These are phyloP conservation scores for Saprolegnia diclina DNA, from an alignment of 352 stramenopile genomes.

Conservation along the genomic window DNA sequence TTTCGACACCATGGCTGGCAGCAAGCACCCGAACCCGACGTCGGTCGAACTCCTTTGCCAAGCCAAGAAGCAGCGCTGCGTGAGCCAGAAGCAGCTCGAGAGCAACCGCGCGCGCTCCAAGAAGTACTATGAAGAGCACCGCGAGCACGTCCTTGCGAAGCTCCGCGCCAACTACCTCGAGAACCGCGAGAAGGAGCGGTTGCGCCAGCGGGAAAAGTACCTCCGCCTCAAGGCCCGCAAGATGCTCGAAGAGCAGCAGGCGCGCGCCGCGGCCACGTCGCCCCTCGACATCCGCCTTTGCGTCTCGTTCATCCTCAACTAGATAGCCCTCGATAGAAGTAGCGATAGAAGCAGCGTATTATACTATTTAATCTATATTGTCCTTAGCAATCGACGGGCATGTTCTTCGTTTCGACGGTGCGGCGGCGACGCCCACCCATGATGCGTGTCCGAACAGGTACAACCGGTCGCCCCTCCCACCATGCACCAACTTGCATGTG, in stretches of 20 bases:
- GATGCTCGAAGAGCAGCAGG: slow-evolving; percentile 1
- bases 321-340: neutral
- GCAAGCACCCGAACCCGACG: neutral
- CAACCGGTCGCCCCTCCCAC: too few species aligned
- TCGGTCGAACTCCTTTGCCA: neutral
- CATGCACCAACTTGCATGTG: too few species aligned
- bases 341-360: neutral
- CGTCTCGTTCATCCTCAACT: slow-evolving; percentile 14
- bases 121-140: slow-evolving; percentile 14
- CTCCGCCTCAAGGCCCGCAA: neutral
- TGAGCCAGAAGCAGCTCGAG: slow-evolving; percentile 5
- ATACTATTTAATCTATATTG: neutral
- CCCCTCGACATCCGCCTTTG: slow-evolving; percentile 3
- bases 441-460: too few species aligned
- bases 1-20: neutral
- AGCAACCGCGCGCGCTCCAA: slow-evolving; percentile 10
- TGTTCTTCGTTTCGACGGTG: too few species aligned
- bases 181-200: slow-evolving; percentile 2
- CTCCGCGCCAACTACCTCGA: slow-evolving; percentile 3
- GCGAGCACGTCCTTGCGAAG: neutral
- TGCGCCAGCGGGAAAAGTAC: slow-evolving; percentile 10
- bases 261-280: neutral
- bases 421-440: too few species aligned
- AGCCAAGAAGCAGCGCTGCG: neutral
- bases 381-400: too few species aligned